Conservation (phyloP, 768 basidiomycete genomes). For the Gyrodon lividus region DNA sequence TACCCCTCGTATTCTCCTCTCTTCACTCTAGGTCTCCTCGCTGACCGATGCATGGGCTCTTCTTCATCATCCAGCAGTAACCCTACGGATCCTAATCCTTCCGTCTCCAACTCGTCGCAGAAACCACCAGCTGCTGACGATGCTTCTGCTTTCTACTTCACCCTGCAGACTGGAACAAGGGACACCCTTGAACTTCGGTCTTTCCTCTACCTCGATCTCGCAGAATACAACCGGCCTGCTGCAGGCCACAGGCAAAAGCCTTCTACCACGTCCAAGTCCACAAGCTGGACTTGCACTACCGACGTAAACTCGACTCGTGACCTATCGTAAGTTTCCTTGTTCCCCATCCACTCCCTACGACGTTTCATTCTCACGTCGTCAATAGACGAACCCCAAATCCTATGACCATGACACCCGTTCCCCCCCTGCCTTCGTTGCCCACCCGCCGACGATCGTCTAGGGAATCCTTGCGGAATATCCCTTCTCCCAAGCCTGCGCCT, state of each 20-base stretch:
- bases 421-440: slow-evolving; percentile 6
- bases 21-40: slow-evolving; percentile 62
- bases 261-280: slow-evolving; percentile 30
- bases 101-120: background rate
- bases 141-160: slow-evolving; percentile 47
- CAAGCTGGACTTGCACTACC: slow-evolving; percentile 27
- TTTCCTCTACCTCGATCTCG: slow-evolving; percentile 69
- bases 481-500: slow-evolving; percentile 61
- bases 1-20: slow-evolving; percentile 50
- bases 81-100: slow-evolving; percentile 10
- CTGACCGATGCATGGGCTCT: slow-evolving; percentile 25
- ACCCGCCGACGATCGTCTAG: slow-evolving; percentile 35
- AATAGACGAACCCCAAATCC: slow-evolving; percentile 28
- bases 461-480: slow-evolving; percentile 47
- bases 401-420: slow-evolving; percentile 10
- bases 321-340: slow-evolving; percentile 13
- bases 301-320: slow-evolving; percentile 12
- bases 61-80: slow-evolving; percentile 14
- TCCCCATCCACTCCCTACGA: background rate
- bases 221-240: slow-evolving; percentile 46
- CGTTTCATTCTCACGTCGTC: background rate
- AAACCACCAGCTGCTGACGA: slow-evolving; percentile 18
- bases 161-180: slow-evolving; percentile 40
- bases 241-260: slow-evolving; percentile 38
- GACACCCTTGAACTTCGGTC: slow-evolving; percentile 47